phyloP scores from a whole-genome alignment of 306 rosid genomes.

The Clitoria ternatea region DNA sequence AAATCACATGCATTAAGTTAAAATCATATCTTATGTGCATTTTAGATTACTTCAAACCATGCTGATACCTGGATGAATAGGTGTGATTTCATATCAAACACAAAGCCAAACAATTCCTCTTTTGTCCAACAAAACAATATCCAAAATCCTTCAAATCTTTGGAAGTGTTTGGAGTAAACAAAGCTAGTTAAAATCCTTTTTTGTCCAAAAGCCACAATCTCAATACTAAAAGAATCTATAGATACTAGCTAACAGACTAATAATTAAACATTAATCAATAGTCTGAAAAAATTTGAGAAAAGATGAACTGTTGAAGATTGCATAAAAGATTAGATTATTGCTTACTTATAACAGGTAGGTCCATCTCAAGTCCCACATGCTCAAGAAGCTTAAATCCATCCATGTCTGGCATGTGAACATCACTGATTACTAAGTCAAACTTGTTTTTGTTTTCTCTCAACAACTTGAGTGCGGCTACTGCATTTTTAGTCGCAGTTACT shows the following conservation, averaged over 20 bases:
- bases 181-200: background rate
- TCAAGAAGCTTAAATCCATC: conserved; percentile 97
- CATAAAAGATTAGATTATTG: background rate
- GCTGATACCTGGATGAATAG: background rate
- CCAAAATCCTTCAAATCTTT: background rate
- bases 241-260: background rate
- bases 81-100: background rate
- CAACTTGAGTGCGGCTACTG: conserved; percentile 61
- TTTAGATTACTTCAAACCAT: background rate
- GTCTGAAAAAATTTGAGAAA: background rate
- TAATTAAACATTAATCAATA: background rate
- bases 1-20: no score
- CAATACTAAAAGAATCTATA: background rate
- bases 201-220: background rate
- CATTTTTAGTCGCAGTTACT: conserved; percentile 74
- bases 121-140: background rate
- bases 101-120: background rate
- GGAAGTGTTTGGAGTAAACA: background rate
- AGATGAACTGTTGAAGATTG: background rate
- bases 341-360: conserved; percentile 96
- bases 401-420: conserved; percentile 99
- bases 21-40: background rate
- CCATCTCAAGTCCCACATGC: conserved; percentile 97
- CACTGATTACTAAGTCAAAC: conserved; percentile 90
- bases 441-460: conserved; percentile 67